Evolutionary conservation across 169 alveolate genomes (phyloP).

Genomic region (Pseudocohnilembus persalinus): DNA sequence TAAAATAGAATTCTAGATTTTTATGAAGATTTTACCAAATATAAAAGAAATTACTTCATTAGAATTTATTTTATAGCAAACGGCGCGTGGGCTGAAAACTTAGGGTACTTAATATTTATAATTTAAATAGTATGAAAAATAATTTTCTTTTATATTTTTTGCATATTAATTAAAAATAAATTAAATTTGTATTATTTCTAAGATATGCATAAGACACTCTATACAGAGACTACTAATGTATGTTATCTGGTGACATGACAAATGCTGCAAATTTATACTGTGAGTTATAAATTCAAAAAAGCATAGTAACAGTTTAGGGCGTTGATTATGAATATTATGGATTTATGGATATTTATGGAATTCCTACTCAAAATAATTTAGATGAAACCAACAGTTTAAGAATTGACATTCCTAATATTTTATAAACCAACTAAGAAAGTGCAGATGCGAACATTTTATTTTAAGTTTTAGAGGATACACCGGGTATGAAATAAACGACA

Average conservation of each 20-base stretch:
- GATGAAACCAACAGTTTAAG: not conserved
- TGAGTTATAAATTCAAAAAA: no score
- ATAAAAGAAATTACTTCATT: not conserved
- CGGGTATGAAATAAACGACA: not conserved
- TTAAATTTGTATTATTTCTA: no score
- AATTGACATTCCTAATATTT: not conserved
- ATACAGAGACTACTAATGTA: not conserved
- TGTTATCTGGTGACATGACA: not conserved
- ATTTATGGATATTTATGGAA: not conserved
- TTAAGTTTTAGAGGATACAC: not conserved
- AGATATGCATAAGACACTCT: no score
- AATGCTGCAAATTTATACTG: not conserved
- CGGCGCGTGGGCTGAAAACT: not conserved
- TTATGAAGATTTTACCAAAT: not conserved
- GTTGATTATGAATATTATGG: not conserved
- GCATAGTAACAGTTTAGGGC: not conserved
- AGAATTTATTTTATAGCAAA: not conserved
- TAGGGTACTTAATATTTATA: not conserved
- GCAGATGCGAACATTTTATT: not conserved
- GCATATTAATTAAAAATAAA: no score
- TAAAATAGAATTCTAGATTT: not conserved
- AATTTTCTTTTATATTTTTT: no score
- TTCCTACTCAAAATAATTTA: not conserved
- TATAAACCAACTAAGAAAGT: not conserved
- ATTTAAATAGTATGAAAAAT: no score